These are phyloP conservation scores for Carallia pectinifolia DNA, from an alignment of 345 rosid genomes.

Conservation along the genomic window DNA sequence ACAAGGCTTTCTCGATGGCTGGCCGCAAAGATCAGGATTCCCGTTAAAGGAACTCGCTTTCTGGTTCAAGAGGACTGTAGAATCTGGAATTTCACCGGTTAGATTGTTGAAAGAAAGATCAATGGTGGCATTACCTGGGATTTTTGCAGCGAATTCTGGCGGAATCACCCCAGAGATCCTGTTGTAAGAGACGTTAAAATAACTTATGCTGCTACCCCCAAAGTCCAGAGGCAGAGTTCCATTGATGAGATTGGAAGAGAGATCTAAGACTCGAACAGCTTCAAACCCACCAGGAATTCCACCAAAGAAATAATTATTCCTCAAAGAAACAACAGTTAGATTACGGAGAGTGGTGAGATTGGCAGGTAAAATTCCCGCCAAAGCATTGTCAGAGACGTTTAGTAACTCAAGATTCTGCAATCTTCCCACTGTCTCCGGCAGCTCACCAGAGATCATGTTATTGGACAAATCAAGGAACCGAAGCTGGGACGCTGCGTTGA, in stretches of 20 bases:
- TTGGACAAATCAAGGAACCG: constrained; percentile 67
- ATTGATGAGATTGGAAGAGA: constrained; percentile 70
- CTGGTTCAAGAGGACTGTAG: constrained; percentile 44
- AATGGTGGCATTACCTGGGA: constrained; percentile 59
- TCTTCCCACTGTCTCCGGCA: constrained; percentile 46
- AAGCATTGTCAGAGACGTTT: constrained; percentile 67
- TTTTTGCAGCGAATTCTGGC: constrained; percentile 43
- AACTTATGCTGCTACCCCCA: constrained; percentile 51
- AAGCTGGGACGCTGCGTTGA: constrained; percentile 51
- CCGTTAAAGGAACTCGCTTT: constrained; percentile 48
- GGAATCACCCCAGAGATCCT: constrained; percentile 66
- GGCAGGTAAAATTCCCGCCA: constrained; percentile 63
- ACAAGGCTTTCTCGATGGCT: constrained; percentile 47
- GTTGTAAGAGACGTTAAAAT: constrained; percentile 70
- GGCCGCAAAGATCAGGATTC: constrained; percentile 67
- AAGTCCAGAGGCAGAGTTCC: constrained; percentile 75
- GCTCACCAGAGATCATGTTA: constrained; percentile 63
- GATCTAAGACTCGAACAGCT: constrained; percentile 59
- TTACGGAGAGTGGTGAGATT: constrained; percentile 36
- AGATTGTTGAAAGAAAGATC: constrained; percentile 82
- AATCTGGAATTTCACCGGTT: constrained; percentile 64
- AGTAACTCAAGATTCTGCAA: constrained; percentile 50
- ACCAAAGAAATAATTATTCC: constrained; percentile 59
- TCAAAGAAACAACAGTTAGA: constrained; percentile 53
- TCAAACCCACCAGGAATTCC: constrained; percentile 53